A percentile compares a stretch with the other conserved stretches of the same genome.
Evolutionary conservation across 306 rosid genomes (phyloP).

Genomic region (Fragaria vesca): DNA sequence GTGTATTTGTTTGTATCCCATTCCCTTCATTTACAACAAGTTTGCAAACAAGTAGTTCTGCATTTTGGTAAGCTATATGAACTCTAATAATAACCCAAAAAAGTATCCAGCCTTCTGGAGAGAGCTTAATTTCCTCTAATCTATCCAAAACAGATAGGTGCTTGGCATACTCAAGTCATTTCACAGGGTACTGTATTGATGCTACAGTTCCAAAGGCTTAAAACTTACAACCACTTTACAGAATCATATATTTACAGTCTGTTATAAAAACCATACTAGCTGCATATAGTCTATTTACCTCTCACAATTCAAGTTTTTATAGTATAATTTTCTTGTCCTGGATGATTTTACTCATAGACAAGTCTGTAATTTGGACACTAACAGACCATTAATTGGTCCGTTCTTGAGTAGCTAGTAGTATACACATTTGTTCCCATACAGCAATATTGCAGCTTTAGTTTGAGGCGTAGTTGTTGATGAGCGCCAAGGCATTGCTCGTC

Average conservation of each 20-base stretch:
- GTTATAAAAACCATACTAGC: neutral
- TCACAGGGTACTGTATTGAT: neutral
- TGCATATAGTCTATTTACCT: neutral
- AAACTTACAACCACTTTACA: neutral
- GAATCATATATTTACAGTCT: neutral
- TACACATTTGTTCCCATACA: neutral
- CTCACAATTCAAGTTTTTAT: neutral
- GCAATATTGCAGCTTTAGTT: neutral
- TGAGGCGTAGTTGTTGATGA: slow-evolving; percentile 40
- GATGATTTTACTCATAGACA: neutral
- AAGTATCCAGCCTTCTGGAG: neutral
- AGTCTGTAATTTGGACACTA: neutral
- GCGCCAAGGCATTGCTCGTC: slow-evolving; percentile 46
- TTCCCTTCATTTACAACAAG: neutral
- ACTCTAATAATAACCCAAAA: neutral
- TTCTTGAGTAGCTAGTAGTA: neutral
- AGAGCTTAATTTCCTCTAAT: neutral
- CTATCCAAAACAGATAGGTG: neutral
- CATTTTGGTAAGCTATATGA: neutral
- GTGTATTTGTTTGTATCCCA: neutral
- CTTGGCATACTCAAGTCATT: neutral
- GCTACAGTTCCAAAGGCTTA: neutral
- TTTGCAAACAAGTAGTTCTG: neutral
- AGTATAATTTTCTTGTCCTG: neutral
- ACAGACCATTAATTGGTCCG: neutral